Evolutionary conservation across 257 asterid species (phyloP).

Genomic region (Ilex asprella): DNA sequence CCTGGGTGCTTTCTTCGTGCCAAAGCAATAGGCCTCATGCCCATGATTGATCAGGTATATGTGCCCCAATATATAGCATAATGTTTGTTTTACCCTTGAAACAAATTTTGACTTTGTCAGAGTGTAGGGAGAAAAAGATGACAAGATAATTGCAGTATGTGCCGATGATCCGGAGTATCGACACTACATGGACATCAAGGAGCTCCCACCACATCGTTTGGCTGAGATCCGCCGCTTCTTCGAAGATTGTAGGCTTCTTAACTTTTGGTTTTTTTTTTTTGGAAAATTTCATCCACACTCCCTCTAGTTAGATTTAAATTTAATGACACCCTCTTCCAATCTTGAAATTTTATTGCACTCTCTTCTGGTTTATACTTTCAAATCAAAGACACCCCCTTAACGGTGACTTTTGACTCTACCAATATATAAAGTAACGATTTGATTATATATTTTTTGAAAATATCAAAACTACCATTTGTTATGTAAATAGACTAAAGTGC

Average conservation of each 20-base stretch:
- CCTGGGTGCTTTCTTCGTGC: conserved; percentile 98
- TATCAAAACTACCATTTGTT: too few species aligned
- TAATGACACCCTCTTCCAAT: too few species aligned
- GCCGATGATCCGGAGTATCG: conserved; percentile 95
- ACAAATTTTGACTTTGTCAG: conserved; percentile 2
- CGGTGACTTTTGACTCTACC: too few species aligned
- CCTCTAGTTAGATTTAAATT: too few species aligned
- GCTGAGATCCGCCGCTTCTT: conserved; percentile 92
- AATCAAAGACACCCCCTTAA: too few species aligned
- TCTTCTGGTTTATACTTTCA: too few species aligned
- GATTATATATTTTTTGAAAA: too few species aligned
- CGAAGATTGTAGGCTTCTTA: conserved; percentile 83
- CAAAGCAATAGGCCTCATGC: conserved; percentile 96
- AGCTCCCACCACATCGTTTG: conserved; percentile 89
- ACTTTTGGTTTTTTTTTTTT: too few species aligned
- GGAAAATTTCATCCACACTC: too few species aligned
- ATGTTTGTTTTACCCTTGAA: conserved; percentile 2
- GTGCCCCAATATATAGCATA: neutral
- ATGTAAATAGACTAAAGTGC: too few species aligned
- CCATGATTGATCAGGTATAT: conserved; percentile 94
- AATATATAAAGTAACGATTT: too few species aligned
- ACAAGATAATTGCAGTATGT: conserved; percentile 95
- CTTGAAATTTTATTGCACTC: too few species aligned
- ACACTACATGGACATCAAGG: conserved; percentile 72
- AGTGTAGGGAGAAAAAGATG: conserved; percentile 83